Evolutionary conservation across 805 yeast species (phyloP).

Genomic region (Saccharomycopsis javanensis): DNA sequence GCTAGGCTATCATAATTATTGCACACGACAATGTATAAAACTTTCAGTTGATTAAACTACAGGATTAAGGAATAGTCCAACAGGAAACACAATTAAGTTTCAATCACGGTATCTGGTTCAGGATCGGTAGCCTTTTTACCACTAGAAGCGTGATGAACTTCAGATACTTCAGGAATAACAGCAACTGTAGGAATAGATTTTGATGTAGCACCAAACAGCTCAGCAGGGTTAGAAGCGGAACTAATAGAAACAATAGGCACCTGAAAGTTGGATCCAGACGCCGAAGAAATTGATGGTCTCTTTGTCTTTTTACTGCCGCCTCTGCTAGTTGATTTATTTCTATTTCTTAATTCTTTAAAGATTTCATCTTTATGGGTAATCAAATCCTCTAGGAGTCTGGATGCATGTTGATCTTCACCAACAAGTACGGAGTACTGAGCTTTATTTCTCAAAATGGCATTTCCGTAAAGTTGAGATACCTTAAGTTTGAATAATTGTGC

Average conservation of each 20-base stretch:
- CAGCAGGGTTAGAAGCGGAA: background rate
- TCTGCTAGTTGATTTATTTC: constrained; percentile 27
- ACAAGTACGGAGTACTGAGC: constrained; percentile 36
- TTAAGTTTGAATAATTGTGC: constrained; percentile 32
- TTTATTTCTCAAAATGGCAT: constrained; percentile 48
- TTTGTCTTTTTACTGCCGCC: constrained; percentile 8
- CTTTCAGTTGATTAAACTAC: background rate
- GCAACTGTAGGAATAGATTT: background rate
- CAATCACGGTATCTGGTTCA: constrained; percentile 19
- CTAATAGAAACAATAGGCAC: background rate
- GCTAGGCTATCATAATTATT: background rate
- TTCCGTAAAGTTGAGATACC: constrained; percentile 61
- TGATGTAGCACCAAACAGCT: constrained; percentile 1
- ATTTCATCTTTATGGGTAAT: constrained; percentile 48
- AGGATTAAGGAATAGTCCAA: background rate
- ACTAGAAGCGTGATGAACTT: background rate
- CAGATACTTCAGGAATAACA: background rate
- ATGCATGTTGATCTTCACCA: constrained; percentile 46
- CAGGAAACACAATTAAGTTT: background rate
- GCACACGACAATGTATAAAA: background rate
- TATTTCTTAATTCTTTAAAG: constrained; percentile 55
- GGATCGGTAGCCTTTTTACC: constrained; percentile 11
- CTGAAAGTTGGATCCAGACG: background rate
- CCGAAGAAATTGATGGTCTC: background rate
- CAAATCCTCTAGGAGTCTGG: constrained; percentile 51